Evolutionary conservation across 495 filamentous ascomycete genomes (phyloP), one percentile per base, ranked within the genome.

Genomic region (Coniosporium apollinis): DNA sequence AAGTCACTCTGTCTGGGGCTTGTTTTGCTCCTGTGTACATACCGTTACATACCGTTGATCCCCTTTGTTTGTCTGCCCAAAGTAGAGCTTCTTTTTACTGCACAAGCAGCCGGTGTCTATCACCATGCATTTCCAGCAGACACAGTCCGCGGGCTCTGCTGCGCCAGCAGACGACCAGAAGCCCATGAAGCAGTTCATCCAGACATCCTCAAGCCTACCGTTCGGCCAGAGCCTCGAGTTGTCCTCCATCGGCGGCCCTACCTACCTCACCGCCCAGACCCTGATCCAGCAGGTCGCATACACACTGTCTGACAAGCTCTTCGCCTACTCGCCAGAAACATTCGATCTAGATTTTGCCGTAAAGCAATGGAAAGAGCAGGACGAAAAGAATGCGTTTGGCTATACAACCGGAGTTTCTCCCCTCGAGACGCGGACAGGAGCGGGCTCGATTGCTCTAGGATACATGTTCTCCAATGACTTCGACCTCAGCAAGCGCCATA

Each of bases 391-490:
- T 59, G 72, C 74, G 32, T 72, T 82, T 53, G 87, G 84, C 51
- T 78, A 83, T 48, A 56, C 72, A 46, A 83, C 91, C 24, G 61
- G 69, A 3, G 70, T 96, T 30, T 65, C 81, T 38, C 57, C 79
- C 3, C 71, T 96, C 58, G 79, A 97, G 59, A 89, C 81, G 30
- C 69, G 91, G 28, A 69, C 80, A 36, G 89, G 89, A 44, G 89
- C 91, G 29, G 89, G 82, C 29, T 77, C 80, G 48, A 79, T 96
- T 54, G 83, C 91, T 21, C 67, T 97, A 31, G 89, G 89, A 41
- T 97, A 97, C 58, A 78, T 96, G 48, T 97, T 96, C 64, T 93
- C 84, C 22, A 79, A 80, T 50, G 89, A 97, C 56, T 93, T 87
- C 45, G 83, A 92, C 51, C 54, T 89, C 41, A 75, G 71, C 67